These are phyloP conservation scores for Senecio squalidus DNA, from an alignment of 140 eudicot species.

Conservation along the genomic window DNA sequence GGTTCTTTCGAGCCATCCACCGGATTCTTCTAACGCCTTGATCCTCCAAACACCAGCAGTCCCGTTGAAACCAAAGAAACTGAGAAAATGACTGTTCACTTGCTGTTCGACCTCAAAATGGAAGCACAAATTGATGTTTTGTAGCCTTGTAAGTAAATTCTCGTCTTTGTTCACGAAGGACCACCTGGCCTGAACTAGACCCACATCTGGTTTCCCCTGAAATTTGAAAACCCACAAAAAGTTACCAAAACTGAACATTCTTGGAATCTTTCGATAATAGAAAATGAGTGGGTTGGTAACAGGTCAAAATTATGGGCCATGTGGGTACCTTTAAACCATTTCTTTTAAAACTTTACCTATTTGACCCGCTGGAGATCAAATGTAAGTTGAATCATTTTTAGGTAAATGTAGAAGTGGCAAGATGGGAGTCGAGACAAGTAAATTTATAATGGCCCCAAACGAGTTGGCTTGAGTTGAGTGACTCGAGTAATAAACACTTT, in stretches of 20 bases:
- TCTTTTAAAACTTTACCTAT: not conserved
- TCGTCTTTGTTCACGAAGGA: constrained; percentile 88
- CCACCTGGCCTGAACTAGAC: constrained; percentile 94
- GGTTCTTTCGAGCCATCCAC: constrained; percentile 96
- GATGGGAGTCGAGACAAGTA: too few species aligned
- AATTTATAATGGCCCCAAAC: too few species aligned
- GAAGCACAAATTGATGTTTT: constrained; percentile 71
- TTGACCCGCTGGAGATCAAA: not conserved
- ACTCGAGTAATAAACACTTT: too few species aligned
- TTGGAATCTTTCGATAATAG: not conserved
- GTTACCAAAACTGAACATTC: constrained; percentile 7
- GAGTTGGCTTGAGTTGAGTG: too few species aligned
- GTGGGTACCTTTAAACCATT: not conserved
- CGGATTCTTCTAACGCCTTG: too few species aligned
- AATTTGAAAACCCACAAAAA: constrained; percentile 2
- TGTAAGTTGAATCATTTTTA: not conserved
- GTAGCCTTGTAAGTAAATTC: constrained; percentile 84
- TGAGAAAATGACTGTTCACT: constrained; percentile 82
- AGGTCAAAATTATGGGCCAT: not conserved
- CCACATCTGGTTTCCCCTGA: constrained; percentile 74
- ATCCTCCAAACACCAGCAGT: too few species aligned
- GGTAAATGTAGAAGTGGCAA: not conserved
- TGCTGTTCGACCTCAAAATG: constrained; percentile 98
- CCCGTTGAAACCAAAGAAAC: too few species aligned
- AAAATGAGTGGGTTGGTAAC: not conserved